These are phyloP conservation scores for Adansonia grandidieri DNA, from an alignment of 441 rosid genomes.

Conservation along the genomic window DNA sequence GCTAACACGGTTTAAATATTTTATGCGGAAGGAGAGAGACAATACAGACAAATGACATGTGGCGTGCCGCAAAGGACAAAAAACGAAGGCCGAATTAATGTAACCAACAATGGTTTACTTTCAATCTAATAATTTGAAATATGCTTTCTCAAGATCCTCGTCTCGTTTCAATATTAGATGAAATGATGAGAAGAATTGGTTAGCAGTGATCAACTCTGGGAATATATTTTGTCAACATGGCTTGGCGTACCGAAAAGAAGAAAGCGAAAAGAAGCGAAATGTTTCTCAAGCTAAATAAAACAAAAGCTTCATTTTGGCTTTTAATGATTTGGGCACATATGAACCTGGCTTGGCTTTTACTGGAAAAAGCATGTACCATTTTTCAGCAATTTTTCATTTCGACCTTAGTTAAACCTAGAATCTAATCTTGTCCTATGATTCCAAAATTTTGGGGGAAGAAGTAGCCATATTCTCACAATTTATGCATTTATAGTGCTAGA, in stretches of 20 bases:
- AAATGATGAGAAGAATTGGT: background rate
- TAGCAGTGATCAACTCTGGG: background rate
- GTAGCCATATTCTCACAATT: background rate
- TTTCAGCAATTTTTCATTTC: background rate
- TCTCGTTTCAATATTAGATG: too few relatives aligned
- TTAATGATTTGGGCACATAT: background rate
- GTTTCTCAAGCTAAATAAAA: background rate
- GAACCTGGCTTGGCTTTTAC: background rate
- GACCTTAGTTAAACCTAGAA: background rate
- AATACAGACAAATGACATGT: background rate
- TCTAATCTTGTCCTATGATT: background rate
- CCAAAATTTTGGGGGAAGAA: background rate
- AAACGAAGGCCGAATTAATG: constrained; percentile 4
- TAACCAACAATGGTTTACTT: background rate
- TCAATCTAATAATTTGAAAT: background rate
- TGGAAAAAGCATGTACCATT: background rate
- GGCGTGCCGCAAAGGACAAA: constrained; percentile 19
- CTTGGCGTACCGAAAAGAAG: background rate
- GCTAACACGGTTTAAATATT: background rate
- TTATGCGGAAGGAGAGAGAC: background rate
- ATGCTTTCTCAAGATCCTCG: background rate
- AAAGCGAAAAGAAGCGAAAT: background rate
- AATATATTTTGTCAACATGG: background rate
- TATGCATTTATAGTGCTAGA: background rate
- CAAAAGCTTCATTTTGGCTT: background rate